These are phyloP conservation scores for Cryphonectria naterciae DNA, from an alignment of 2,329 filamentous ascomycete genomes.

Conservation along the genomic window DNA sequence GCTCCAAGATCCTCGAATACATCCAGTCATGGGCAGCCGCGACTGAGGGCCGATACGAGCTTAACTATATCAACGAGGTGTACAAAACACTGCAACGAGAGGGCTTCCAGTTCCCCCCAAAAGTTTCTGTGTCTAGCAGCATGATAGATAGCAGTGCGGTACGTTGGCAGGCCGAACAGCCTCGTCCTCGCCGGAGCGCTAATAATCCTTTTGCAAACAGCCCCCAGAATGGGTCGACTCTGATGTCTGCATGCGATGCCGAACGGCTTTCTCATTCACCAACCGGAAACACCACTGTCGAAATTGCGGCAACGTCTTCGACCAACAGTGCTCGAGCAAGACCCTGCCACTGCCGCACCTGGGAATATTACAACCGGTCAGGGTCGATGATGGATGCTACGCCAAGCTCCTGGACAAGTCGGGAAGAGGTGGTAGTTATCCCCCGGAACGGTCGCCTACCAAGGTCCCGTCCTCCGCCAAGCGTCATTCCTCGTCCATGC, in stretches of 20 bases:
- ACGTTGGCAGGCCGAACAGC: constrained; percentile 41
- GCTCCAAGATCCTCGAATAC: constrained; percentile 86
- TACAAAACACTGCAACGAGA: constrained; percentile 83
- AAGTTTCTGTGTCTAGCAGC: constrained; percentile 83
- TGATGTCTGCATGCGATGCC: constrained; percentile 97
- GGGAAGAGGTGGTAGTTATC: constrained; percentile 41
- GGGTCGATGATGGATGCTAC: constrained; percentile 96
- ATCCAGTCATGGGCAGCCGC: constrained; percentile 93
- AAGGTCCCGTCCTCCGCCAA: constrained; percentile 57
- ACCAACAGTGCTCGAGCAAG: constrained; percentile 92
- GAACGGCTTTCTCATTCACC: constrained; percentile 93
- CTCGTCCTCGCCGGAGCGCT: constrained; percentile 31
- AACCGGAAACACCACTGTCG: constrained; percentile 98
- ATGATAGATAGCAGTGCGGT: constrained; percentile 98
- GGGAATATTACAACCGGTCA: constrained; percentile 86
- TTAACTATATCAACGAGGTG: constrained; percentile 85
- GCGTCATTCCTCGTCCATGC: constrained; percentile 72
- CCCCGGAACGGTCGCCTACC: constrained; percentile 50
- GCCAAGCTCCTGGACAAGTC: constrained; percentile 82
- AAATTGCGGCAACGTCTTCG: constrained; percentile 97
- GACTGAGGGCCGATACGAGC: constrained; percentile 80
- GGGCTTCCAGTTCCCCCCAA: constrained; percentile 87
- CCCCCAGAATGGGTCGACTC: constrained; percentile 98
- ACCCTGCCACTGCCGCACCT: constrained; percentile 86
- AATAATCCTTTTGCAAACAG: constrained; percentile 46